Evolutionary conservation across 1,284 basidiomycete species (phyloP).

Genomic region (Puccinia brachypodii): DNA sequence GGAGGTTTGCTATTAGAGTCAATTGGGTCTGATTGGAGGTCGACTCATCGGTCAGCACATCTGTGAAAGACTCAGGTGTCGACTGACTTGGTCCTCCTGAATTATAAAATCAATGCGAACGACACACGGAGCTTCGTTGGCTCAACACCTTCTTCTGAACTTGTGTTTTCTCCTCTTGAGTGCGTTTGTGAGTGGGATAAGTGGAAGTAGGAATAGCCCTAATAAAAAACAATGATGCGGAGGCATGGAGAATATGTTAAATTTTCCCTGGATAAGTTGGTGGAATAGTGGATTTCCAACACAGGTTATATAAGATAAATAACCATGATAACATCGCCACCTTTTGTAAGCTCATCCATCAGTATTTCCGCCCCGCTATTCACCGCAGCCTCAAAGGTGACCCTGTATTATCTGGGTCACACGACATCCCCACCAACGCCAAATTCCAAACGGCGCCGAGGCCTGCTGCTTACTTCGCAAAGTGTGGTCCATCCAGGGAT

Average conservation of each 20-base stretch:
- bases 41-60: too few species aligned
- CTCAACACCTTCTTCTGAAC: not conserved
- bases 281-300: not conserved
- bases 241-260: not conserved
- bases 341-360: too few species aligned
- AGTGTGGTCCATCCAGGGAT: too few species aligned
- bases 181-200: not conserved
- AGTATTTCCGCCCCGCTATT: not conserved
- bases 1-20: too few species aligned
- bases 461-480: not conserved
- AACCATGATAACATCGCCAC: too few species aligned
- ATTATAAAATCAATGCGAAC: too few species aligned
- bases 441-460: not conserved
- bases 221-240: slow-evolving; percentile 1
- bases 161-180: not conserved
- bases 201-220: not conserved
- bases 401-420: not conserved
- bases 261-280: not conserved
- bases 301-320: too few species aligned
- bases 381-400: not conserved
- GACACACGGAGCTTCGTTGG: too few species aligned
- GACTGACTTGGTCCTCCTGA: too few species aligned
- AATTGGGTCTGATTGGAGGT: too few species aligned
- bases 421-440: not conserved
- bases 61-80: too few species aligned